These are phyloP conservation scores for Astrocystis sublimbata DNA, from an alignment of 495 filamentous ascomycete species.

Conservation along the genomic window DNA sequence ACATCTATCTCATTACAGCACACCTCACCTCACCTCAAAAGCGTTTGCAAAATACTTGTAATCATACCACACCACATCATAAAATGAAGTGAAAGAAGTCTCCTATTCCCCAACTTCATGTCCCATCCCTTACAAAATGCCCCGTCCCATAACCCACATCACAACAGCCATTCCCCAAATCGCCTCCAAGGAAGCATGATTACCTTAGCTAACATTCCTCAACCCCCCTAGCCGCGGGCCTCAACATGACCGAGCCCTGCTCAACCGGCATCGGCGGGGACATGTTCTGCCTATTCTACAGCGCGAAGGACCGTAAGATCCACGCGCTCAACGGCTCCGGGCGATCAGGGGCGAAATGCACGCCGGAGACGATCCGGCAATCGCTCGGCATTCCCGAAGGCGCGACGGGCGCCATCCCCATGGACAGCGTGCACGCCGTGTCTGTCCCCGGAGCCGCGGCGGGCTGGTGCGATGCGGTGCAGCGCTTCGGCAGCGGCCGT, in stretches of 20 bases:
- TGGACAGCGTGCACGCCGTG: slow-evolving; percentile 74
- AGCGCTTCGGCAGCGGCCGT: slow-evolving; percentile 88
- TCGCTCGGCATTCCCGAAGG: slow-evolving; percentile 68
- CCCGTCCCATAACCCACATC: too few relatives aligned
- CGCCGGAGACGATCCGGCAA: slow-evolving; percentile 66
- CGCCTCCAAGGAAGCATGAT: too few relatives aligned
- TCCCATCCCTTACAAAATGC: too few relatives aligned
- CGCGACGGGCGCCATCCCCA: slow-evolving; percentile 65
- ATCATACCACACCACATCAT: too few relatives aligned
- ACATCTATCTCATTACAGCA: not conserved
- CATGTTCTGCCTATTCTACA: slow-evolving; percentile 96
- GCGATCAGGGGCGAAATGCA: slow-evolving; percentile 67
- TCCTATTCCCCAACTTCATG: too few relatives aligned
- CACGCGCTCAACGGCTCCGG: slow-evolving; percentile 90
- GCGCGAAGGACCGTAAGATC: slow-evolving; percentile 76
- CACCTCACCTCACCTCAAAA: not conserved
- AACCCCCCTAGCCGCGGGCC: slow-evolving; percentile 62
- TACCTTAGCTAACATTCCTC: too few relatives aligned
- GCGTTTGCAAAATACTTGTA: too few relatives aligned
- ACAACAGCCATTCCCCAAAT: too few relatives aligned
- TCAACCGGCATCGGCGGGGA: slow-evolving; percentile 98
- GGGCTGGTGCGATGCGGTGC: slow-evolving; percentile 91
- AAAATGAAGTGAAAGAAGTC: not conserved
- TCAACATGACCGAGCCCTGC: slow-evolving; percentile 92
- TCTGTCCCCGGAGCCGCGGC: slow-evolving; percentile 90